These are phyloP conservation scores for Neurospora tetraspora DNA, from an alignment of 495 filamentous ascomycete species.

Conservation along the genomic window DNA sequence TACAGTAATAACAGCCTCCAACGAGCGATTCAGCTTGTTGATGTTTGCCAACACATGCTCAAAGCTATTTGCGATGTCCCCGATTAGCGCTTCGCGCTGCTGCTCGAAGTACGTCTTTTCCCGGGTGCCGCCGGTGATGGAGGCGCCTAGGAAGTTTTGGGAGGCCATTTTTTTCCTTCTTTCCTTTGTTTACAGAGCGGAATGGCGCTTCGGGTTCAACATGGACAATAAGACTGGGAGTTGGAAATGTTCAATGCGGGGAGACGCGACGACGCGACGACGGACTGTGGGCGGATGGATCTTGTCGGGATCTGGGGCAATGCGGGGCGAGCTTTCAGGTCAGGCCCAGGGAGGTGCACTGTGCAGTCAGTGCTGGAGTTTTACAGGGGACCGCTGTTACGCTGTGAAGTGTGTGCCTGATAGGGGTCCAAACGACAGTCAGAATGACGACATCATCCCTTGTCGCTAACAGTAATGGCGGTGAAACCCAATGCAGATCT, in stretches of 20 bases:
- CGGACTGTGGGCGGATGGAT: neutral
- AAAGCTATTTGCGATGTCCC: conserved; percentile 78
- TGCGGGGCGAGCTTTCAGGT: neutral
- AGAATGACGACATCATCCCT: neutral
- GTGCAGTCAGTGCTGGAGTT: neutral
- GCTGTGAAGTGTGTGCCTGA: neutral
- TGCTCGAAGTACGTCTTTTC: conserved; percentile 59
- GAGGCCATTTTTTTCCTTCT: conserved; percentile 19
- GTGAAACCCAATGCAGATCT: neutral
- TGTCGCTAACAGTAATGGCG: neutral
- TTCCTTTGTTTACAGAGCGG: neutral
- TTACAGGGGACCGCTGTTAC: neutral
- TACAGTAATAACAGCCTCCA: conserved; percentile 89
- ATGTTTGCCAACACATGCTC: conserved; percentile 93
- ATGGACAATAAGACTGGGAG: neutral
- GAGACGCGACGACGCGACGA: neutral
- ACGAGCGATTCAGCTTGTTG: conserved; percentile 83
- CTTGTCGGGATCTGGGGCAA: neutral
- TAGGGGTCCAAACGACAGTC: neutral
- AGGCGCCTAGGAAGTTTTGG: conserved; percentile 19
- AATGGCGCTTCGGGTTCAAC: neutral
- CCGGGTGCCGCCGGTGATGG: conserved; percentile 19
- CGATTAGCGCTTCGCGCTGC: conserved; percentile 66
- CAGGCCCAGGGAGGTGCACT: neutral
- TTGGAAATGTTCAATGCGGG: neutral